These are phyloP conservation scores for Populus tomentosa DNA, from an alignment of 441 rosid species.

Conservation along the genomic window DNA sequence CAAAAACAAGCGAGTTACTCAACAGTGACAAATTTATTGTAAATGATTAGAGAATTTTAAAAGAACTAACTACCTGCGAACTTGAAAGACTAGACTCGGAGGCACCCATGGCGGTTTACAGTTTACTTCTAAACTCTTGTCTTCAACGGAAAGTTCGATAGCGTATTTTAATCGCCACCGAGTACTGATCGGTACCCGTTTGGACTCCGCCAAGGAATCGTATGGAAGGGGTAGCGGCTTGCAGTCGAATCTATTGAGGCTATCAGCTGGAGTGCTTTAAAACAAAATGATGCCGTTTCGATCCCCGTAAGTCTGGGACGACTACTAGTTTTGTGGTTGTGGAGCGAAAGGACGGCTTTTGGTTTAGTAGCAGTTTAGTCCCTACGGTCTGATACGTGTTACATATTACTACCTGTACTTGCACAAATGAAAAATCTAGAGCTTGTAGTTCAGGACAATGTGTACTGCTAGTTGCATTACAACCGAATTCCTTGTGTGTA, in stretches of 20 bases:
- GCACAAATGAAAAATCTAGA: too few relatives aligned
- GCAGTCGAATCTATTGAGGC: neutral
- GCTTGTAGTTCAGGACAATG: too few relatives aligned
- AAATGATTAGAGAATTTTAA: neutral
- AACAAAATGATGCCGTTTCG: too few relatives aligned
- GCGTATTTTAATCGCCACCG: neutral
- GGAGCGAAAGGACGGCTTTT: too few relatives aligned
- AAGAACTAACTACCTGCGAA: constrained; percentile 15
- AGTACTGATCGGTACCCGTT: neutral
- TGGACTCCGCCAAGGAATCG: neutral
- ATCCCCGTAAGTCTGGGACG: too few relatives aligned
- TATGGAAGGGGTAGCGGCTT: neutral
- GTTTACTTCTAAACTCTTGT: neutral
- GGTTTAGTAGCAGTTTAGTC: too few relatives aligned
- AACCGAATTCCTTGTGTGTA: too few relatives aligned
- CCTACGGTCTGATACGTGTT: too few relatives aligned
- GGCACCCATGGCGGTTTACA: constrained; percentile 38
- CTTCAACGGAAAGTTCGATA: neutral
- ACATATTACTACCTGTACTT: too few relatives aligned
- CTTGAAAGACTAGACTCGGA: constrained; percentile 24
- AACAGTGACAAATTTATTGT: neutral
- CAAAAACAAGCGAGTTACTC: neutral
- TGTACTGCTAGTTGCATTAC: too few relatives aligned
- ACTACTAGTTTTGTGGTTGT: too few relatives aligned
- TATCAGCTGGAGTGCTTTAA: too few relatives aligned